These are phyloP conservation scores for Aspergillus ibericus DNA, from an alignment of 2,329 filamentous ascomycete genomes.

Conservation along the genomic window DNA sequence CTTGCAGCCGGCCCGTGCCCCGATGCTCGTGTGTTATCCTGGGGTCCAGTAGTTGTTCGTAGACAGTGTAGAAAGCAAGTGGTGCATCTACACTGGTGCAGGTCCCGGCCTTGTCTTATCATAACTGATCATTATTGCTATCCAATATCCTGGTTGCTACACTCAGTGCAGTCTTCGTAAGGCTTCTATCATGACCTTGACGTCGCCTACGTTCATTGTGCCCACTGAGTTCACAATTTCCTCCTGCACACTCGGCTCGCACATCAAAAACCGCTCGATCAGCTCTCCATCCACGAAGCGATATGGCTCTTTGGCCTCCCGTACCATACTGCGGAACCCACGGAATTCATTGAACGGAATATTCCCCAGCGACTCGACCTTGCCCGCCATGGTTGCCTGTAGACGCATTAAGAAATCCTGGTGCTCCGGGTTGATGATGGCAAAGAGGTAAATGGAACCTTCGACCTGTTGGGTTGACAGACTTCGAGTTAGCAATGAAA, in stretches of 20 bases:
- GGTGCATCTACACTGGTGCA: background rate
- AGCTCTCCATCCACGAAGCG: conserved; percentile 92
- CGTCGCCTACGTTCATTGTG: conserved; percentile 57
- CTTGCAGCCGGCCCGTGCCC: no score
- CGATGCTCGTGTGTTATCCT: background rate
- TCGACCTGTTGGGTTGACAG: conserved; percentile 62
- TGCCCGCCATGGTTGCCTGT: conserved; percentile 67
- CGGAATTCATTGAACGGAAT: conserved; percentile 77
- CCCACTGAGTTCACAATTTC: conserved; percentile 53
- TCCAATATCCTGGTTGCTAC: conserved; percentile 2
- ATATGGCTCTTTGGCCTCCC: conserved; percentile 72
- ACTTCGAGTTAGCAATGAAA: background rate
- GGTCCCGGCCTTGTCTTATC: background rate
- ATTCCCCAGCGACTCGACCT: conserved; percentile 68
- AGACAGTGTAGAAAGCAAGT: background rate
- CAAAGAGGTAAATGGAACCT: conserved; percentile 87
- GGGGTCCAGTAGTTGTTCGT: background rate
- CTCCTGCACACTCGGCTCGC: conserved; percentile 59
- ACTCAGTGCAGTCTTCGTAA: conserved; percentile 52
- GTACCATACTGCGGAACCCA: conserved; percentile 73
- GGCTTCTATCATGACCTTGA: conserved; percentile 61
- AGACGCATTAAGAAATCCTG: conserved; percentile 81
- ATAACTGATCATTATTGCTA: background rate
- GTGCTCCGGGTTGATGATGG: conserved; percentile 68
- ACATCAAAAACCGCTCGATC: conserved; percentile 78